These are phyloP conservation scores for Neurospora hispaniola DNA, from an alignment of 495 filamentous ascomycete species.

Conservation along the genomic window DNA sequence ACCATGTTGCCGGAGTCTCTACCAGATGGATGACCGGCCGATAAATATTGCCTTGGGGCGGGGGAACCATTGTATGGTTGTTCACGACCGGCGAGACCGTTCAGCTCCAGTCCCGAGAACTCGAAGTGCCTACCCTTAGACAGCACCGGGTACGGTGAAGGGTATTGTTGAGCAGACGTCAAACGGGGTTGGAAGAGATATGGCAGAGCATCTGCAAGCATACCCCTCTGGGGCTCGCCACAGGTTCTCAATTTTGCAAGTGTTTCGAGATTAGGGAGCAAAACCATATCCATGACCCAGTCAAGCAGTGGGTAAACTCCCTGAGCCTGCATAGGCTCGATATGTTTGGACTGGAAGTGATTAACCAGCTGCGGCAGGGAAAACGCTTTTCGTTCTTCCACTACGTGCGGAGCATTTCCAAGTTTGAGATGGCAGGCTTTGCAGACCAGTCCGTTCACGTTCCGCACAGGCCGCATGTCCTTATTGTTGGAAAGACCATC, in stretches of 20 bases:
- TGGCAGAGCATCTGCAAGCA: conserved; percentile 52
- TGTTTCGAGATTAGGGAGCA: conserved; percentile 44
- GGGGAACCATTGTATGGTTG: neutral
- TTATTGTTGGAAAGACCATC: conserved; percentile 55
- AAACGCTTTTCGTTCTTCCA: conserved; percentile 40
- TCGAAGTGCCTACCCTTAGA: neutral
- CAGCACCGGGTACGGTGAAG: neutral
- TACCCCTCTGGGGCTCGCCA: conserved; percentile 43
- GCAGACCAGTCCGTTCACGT: conserved; percentile 53
- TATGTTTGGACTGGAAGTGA: conserved; percentile 57
- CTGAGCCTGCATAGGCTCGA: conserved; percentile 22
- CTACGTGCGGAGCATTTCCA: conserved; percentile 20
- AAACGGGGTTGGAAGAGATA: conserved; percentile 12
- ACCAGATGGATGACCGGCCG: neutral
- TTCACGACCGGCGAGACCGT: neutral
- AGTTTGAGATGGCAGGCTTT: conserved; percentile 43
- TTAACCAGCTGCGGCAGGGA: conserved; percentile 51
- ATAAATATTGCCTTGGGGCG: neutral
- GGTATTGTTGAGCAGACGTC: neutral
- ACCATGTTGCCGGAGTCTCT: neutral
- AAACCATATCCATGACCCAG: conserved; percentile 63
- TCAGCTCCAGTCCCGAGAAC: neutral
- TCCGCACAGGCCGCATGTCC: conserved; percentile 56
- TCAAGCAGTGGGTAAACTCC: conserved; percentile 27
- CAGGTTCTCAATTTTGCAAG: conserved; percentile 38